A percentile compares a stretch with the other conserved stretches of the same genome.
These are phyloP conservation scores for Citrus cavaleriei DNA, from an alignment of 345 rosid genomes.

Conservation along the genomic window DNA sequence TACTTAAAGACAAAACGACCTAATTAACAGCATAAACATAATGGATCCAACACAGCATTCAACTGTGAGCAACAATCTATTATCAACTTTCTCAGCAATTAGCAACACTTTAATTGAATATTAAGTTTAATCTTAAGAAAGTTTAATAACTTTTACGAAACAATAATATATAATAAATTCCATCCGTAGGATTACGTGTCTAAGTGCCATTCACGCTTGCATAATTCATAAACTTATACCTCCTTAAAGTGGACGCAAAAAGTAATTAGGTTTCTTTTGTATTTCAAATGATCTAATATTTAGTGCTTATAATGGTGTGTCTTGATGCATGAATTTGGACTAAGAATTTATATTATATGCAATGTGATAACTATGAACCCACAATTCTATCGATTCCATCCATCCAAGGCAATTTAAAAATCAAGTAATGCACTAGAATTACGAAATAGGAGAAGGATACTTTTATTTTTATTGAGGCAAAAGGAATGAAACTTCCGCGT, in stretches of 20 bases:
- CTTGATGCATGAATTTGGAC: constrained; percentile 7
- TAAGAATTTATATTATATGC: constrained; percentile 1
- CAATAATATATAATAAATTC: not conserved
- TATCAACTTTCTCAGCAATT: not conserved
- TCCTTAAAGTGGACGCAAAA: not conserved
- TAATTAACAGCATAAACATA: not conserved
- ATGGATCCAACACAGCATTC: not conserved
- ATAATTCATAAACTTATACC: not conserved
- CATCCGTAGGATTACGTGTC: not conserved
- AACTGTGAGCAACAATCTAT: not conserved
- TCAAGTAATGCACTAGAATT: not conserved
- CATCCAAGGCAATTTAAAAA: constrained; percentile 9
- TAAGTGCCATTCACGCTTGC: not conserved
- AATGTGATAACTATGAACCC: constrained; percentile 20
- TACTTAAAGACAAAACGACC: not conserved
- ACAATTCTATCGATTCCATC: not conserved
- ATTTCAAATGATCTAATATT: not conserved
- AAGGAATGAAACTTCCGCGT: no score
- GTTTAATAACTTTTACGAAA: not conserved
- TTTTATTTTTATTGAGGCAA: not conserved
- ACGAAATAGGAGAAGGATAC: not conserved
- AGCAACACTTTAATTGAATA: not conserved
- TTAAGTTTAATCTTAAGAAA: not conserved
- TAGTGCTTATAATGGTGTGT: not conserved
- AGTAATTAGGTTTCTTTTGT: not conserved